Evolutionary conservation across 2,329 filamentous ascomycete genomes (phyloP).

Genomic region (Thermoascus crustaceus): DNA sequence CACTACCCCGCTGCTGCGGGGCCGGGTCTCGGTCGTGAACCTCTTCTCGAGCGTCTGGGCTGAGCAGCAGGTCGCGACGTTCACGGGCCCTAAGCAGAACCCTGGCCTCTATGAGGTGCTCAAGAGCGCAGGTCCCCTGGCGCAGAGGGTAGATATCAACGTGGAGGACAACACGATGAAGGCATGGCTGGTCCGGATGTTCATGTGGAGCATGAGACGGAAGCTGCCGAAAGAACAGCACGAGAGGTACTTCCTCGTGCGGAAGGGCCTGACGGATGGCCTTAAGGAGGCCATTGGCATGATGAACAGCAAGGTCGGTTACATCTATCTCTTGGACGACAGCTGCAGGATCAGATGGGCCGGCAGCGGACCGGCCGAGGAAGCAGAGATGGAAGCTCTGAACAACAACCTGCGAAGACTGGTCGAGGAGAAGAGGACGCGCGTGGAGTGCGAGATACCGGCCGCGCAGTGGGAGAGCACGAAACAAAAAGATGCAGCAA

Average conservation of each 20-base stretch:
- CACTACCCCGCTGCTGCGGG: slow-evolving; percentile 67
- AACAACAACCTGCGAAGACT: slow-evolving; percentile 36
- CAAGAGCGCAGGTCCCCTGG: slow-evolving; percentile 41
- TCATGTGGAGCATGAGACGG: slow-evolving; percentile 43
- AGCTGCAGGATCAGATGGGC: slow-evolving; percentile 92
- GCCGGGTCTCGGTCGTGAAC: slow-evolving; percentile 68
- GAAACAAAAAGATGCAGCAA: slow-evolving; percentile 5
- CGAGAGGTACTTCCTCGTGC: slow-evolving; percentile 52
- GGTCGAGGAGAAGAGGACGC: slow-evolving; percentile 31
- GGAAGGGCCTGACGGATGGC: slow-evolving; percentile 47
- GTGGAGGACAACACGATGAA: slow-evolving; percentile 71
- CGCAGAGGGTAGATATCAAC: slow-evolving; percentile 80
- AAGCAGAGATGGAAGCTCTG: slow-evolving; percentile 33
- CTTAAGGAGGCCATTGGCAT: slow-evolving; percentile 56
- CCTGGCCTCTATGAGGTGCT: slow-evolving; percentile 59
- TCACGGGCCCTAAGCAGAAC: slow-evolving; percentile 59
- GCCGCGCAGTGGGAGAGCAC: slow-evolving; percentile 13
- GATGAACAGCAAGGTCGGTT: slow-evolving; percentile 86
- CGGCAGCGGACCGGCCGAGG: slow-evolving; percentile 52
- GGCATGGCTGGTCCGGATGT: slow-evolving; percentile 48
- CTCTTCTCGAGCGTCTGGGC: slow-evolving; percentile 83
- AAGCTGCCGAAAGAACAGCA: slow-evolving; percentile 45
- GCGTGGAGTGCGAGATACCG: slow-evolving; percentile 15
- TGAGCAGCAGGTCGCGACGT: slow-evolving; percentile 67
- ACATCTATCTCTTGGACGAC: slow-evolving; percentile 82